These are phyloP conservation scores for Neckera pumila DNA, from an alignment of 225 moss, liverwort and hornwort genomes.

Conservation along the genomic window DNA sequence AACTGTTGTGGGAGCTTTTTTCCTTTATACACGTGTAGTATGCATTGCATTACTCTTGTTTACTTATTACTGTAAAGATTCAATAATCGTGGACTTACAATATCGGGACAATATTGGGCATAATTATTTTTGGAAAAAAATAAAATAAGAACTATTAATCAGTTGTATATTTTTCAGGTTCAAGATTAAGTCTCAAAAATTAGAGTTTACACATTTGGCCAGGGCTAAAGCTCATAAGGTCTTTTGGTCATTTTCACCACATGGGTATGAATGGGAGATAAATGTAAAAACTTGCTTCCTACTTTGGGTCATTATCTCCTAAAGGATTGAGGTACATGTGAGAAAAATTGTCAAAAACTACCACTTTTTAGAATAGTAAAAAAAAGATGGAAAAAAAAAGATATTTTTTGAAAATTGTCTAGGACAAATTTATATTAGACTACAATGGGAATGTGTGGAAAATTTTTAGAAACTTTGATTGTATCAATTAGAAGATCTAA, in stretches of 20 bases:
- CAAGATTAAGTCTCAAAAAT: not conserved
- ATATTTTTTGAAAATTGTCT: not conserved
- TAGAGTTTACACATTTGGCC: rapidly evolving
- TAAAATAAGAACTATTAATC: not conserved
- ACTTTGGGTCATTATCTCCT: too few relatives aligned
- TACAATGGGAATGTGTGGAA: rapidly evolving
- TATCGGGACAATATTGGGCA: not conserved
- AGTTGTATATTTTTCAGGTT: not conserved
- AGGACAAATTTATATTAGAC: rapidly evolving
- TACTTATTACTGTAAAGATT: not conserved
- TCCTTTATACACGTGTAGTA: not conserved
- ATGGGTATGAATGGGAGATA: not conserved
- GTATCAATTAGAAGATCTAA: not conserved
- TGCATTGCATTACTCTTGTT: too few relatives aligned
- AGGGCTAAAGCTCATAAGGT: not conserved
- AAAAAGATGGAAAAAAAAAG: too few relatives aligned
- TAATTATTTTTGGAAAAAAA: too few relatives aligned
- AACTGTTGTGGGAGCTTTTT: not conserved
- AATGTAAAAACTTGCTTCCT: not conserved
- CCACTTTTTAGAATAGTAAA: too few relatives aligned
- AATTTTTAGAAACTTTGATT: rapidly evolving
- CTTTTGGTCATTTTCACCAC: not conserved
- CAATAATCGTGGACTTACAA: not conserved
- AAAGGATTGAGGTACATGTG: rapidly evolving
- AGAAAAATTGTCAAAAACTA: not conserved